Conservation (phyloP, 495 filamentous ascomycete genomes). For the Talaromyces wortmannii region DNA sequence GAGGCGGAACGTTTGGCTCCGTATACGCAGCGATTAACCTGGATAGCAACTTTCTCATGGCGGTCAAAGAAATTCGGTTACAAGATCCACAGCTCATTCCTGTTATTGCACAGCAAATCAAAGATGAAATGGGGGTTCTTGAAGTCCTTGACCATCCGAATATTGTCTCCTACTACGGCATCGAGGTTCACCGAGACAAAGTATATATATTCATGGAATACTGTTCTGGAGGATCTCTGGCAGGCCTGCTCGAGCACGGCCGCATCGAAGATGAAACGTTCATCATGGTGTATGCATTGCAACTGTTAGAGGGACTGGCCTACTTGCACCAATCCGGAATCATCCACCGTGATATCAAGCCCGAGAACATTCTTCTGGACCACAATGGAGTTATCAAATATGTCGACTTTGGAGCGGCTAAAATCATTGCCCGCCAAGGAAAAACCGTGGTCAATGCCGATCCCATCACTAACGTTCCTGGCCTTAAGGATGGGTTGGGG, state of each 20-base stretch:
- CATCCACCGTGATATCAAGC: constrained; percentile 96
- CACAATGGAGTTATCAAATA: constrained; percentile 99
- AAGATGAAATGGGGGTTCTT: constrained; percentile 93
- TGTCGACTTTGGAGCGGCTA: constrained; percentile 96
- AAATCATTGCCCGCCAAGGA: constrained; percentile 91
- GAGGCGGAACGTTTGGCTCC: constrained; percentile 93
- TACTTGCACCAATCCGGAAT: constrained; percentile 89
- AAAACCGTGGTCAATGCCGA: constrained; percentile 67
- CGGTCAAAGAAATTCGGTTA: constrained; percentile 95
- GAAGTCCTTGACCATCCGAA: constrained; percentile 95
- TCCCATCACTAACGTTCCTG: constrained; percentile 36
- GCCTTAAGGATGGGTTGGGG: constrained; percentile 18
- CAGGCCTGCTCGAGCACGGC: constrained; percentile 84
- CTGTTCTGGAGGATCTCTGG: constrained; percentile 91
- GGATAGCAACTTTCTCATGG: constrained; percentile 93
- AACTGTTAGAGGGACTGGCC: constrained; percentile 90
- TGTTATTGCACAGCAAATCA: constrained; percentile 84
- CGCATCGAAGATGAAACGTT: constrained; percentile 97
- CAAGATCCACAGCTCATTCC: constrained; percentile 96
- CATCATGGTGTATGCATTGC: constrained; percentile 94
- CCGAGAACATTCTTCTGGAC: constrained; percentile 96
- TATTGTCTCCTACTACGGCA: constrained; percentile 94
- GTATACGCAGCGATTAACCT: constrained; percentile 97
- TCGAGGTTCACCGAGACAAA: constrained; percentile 96
- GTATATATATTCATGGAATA: constrained; percentile 99